phyloP scores from a whole-genome alignment of 129 eudicot species.

The Glebionis coronaria region DNA sequence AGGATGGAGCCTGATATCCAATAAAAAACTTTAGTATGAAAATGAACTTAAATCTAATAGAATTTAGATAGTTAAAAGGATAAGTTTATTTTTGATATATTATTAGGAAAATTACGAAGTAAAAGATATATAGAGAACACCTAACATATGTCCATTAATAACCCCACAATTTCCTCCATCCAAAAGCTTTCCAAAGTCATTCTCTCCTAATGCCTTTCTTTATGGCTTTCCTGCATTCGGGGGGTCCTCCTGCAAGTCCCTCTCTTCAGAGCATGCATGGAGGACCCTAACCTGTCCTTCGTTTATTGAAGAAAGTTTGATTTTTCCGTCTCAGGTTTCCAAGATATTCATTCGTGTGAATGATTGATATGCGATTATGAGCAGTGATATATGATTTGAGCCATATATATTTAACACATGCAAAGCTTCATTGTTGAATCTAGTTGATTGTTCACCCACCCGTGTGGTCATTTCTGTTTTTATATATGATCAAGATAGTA shows the following conservation, averaged over 20 bases:
- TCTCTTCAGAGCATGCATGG: constrained; percentile 23
- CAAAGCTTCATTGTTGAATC: too few species aligned
- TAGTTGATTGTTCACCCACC: constrained; percentile 1
- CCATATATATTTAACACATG: not conserved
- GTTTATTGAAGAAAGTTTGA: constrained; percentile 2
- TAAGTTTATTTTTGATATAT: not conserved
- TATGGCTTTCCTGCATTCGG: constrained; percentile 37
- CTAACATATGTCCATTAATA: constrained; percentile 21
- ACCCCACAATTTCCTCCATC: constrained; percentile 37
- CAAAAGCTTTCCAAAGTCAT: constrained; percentile 28
- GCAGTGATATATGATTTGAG: not conserved
- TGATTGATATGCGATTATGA: not conserved
- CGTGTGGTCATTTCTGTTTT: not conserved
- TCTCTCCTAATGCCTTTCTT: constrained; percentile 34
- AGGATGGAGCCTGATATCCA: too few species aligned
- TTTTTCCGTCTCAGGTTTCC: constrained; percentile 8
- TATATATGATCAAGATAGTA: constrained; percentile 28
- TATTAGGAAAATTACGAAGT: not conserved
- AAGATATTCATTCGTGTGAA: not conserved
- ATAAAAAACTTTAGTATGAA: too few species aligned
- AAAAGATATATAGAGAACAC: not conserved
- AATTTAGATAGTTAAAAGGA: too few species aligned
- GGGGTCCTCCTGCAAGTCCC: constrained; percentile 39
- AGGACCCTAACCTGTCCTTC: constrained; percentile 36
- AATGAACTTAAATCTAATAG: too few species aligned